A percentile compares a stretch with the other conserved stretches of the same genome.
phyloP scores from a whole-genome alignment of 257 asterid genomes.

The Marsdenia floribunda region DNA sequence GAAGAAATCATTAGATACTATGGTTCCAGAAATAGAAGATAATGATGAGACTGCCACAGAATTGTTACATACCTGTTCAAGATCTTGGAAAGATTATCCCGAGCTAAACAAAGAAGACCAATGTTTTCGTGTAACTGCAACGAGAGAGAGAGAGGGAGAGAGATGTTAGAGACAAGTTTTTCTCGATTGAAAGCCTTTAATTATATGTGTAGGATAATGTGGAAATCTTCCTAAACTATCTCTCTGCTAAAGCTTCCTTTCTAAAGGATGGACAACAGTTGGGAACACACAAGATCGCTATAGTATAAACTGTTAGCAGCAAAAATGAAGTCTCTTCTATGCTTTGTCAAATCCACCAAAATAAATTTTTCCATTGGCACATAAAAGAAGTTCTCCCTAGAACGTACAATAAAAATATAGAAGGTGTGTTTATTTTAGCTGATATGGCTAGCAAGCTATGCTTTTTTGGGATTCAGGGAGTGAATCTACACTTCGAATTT shows the following conservation, averaged over 20 bases:
- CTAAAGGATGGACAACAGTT: neutral
- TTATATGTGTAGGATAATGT: no score
- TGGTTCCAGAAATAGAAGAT: neutral
- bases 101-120: constrained; percentile 65
- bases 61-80: constrained; percentile 45
- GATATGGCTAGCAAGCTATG: no score
- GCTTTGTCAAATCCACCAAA: neutral
- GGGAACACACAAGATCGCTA: neutral
- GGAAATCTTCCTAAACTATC: neutral
- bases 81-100: constrained; percentile 66
- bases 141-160: neutral
- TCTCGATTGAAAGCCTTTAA: neutral
- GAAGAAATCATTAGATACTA: neutral
- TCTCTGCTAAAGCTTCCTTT: no score
- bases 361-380: neutral
- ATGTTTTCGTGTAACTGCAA: constrained; percentile 71
- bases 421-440: no score
- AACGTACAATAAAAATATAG: neutral
- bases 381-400: neutral
- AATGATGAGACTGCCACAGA: neutral
- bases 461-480: no score
- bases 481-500: no score
- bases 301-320: neutral
- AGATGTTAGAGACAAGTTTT: neutral
- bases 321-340: neutral